A percentile compares a stretch with the other conserved stretches of the same genome.
These are phyloP conservation scores for Ophiostoma ips DNA, from an alignment of 2,329 filamentous ascomycete species.

Conservation along the genomic window DNA sequence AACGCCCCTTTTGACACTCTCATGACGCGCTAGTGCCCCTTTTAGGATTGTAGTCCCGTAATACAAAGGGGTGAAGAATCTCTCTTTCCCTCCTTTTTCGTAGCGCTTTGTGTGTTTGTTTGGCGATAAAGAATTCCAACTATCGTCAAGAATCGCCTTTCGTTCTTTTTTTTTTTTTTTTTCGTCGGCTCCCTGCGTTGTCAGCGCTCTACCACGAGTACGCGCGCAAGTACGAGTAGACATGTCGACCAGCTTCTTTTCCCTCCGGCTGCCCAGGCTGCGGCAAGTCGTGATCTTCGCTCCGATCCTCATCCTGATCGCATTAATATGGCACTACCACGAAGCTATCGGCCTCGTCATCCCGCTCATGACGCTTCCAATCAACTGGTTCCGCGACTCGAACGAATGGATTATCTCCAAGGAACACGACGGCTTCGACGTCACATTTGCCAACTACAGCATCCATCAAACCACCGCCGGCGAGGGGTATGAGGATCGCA, in stretches of 20 bases:
- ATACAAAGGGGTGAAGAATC: too few relatives aligned
- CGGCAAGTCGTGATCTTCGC: neutral
- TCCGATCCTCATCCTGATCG: neutral
- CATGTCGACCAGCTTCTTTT: neutral
- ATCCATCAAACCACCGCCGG: slow-evolving; percentile 3
- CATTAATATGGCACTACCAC: neutral
- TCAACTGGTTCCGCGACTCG: slow-evolving; percentile 1
- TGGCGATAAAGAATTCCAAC: too few relatives aligned
- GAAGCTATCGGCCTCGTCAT: neutral
- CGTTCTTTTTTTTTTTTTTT: too few relatives aligned
- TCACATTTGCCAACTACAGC: slow-evolving; percentile 6
- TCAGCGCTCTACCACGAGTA: too few relatives aligned
- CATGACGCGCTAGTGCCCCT: too few relatives aligned
- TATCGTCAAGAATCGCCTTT: too few relatives aligned
- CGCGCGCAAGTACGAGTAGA: too few relatives aligned
- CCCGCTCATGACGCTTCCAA: neutral
- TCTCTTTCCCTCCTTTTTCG: too few relatives aligned
- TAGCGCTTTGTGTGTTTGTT: too few relatives aligned
- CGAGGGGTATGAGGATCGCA: slow-evolving; percentile 2
- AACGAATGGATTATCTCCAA: slow-evolving; percentile 1
- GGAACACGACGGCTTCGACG: slow-evolving; percentile 5
- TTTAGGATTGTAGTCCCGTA: too few relatives aligned
- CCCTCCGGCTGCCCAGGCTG: neutral
- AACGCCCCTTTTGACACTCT: too few relatives aligned
- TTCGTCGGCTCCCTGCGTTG: too few relatives aligned